phyloP scores from a whole-genome alignment of 441 rosid species.

The Bruguiera hainesii region DNA sequence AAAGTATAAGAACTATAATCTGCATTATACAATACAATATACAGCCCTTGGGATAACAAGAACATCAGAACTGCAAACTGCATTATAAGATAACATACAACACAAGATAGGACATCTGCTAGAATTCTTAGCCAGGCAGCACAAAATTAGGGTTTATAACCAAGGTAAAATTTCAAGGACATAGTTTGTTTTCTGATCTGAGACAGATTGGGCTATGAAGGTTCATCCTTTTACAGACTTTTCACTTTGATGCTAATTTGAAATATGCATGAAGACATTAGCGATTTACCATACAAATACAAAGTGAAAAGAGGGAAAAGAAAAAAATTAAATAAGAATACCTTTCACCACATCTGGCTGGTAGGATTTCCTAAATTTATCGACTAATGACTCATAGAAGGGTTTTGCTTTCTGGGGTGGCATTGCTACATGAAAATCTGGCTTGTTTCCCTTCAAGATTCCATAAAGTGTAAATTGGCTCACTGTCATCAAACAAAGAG shows the following conservation, averaged over 20 bases:
- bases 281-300: no score
- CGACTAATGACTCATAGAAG: slow-evolving; percentile 62
- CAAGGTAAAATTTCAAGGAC: no score
- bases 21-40: no score
- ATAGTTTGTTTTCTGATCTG: no score
- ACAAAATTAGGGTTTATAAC: no score
- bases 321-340: slow-evolving; percentile 18
- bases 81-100: no score
- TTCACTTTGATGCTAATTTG: no score
- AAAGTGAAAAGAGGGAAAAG: background rate
- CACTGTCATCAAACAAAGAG: slow-evolving; percentile 39
- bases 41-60: background rate
- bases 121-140: no score
- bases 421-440: slow-evolving; percentile 92
- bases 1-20: background rate
- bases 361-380: slow-evolving; percentile 56
- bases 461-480: slow-evolving; percentile 94
- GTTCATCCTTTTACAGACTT: no score
- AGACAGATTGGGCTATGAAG: no score
- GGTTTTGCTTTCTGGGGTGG: slow-evolving; percentile 84
- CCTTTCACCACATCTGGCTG: slow-evolving; percentile 61
- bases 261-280: no score
- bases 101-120: no score
- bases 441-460: slow-evolving; percentile 93
- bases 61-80: background rate